Evolutionary conservation across 371 early-diverging fungal species (phyloP).

Genomic region (Gilbertella persicaria): DNA sequence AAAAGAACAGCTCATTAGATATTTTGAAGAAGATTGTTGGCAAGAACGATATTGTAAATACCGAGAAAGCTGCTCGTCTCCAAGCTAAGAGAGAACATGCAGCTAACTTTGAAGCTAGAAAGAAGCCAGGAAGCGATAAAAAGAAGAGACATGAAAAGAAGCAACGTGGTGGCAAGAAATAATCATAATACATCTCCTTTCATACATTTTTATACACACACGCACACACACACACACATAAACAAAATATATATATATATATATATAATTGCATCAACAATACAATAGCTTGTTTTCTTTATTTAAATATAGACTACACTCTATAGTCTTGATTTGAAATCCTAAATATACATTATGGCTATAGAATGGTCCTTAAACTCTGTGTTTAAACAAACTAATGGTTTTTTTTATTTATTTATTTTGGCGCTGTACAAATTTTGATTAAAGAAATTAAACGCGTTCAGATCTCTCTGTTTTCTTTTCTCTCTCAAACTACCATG

Average conservation of each 20-base stretch:
- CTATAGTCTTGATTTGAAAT: too few species aligned
- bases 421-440: too few species aligned
- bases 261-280: too few species aligned
- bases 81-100: constrained; percentile 21
- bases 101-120: constrained; percentile 16
- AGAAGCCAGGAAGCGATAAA: constrained; percentile 8
- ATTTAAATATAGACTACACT: too few species aligned
- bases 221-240: neutral
- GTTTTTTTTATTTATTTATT: too few species aligned
- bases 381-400: too few species aligned
- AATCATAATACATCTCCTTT: neutral
- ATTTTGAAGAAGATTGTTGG: constrained; percentile 64
- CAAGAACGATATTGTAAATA: constrained; percentile 61
- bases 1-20: constrained; percentile 62
- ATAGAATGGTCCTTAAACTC: too few species aligned
- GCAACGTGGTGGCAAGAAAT: constrained; percentile 5
- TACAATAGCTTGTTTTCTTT: too few species aligned
- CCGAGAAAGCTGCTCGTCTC: constrained; percentile 55
- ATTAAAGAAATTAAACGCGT: too few species aligned
- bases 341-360: too few species aligned
- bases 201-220: neutral
- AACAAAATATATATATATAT: too few species aligned
- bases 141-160: constrained; percentile 11
- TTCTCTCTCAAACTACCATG: constrained; percentile 24
- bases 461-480: too few species aligned